Evolutionary conservation across 2,329 filamentous ascomycete genomes (phyloP).

Genomic region (Geosmithia putterillii): DNA sequence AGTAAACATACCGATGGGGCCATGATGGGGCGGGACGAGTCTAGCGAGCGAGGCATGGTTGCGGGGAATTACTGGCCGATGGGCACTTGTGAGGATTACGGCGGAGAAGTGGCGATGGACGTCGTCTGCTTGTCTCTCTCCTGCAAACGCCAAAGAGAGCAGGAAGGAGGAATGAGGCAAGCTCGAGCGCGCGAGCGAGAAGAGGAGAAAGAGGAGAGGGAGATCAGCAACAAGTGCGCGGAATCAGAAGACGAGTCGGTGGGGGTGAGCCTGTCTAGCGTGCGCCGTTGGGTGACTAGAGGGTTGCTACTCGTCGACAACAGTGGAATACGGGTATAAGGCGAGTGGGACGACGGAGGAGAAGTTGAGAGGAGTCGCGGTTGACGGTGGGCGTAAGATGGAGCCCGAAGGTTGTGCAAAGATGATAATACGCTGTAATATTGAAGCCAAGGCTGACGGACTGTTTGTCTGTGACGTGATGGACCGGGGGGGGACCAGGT

Average conservation of each 20-base stretch:
- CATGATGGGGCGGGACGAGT: slow-evolving; percentile 51
- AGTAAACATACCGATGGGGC: slow-evolving; percentile 38
- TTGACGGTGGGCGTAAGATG: background rate
- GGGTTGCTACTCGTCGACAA: background rate
- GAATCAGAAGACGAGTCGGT: background rate
- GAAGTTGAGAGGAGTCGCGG: too few species aligned
- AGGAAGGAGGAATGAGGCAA: background rate
- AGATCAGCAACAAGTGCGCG: background rate
- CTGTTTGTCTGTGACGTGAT: background rate
- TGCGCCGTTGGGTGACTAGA: background rate
- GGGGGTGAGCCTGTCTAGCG: background rate
- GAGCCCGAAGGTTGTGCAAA: too few species aligned
- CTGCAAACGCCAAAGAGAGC: background rate
- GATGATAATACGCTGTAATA: background rate
- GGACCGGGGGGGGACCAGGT: background rate
- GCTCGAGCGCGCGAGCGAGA: too few species aligned
- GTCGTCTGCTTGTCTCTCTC: too few species aligned
- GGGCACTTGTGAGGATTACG: background rate
- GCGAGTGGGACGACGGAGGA: background rate
- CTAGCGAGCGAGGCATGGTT: slow-evolving; percentile 43
- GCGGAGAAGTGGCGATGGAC: background rate
- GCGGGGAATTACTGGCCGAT: background rate
- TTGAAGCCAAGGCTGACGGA: background rate
- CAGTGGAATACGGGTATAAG: background rate
- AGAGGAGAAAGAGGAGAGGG: background rate